Base-by-base conservation (phyloP, 2,329 filamentous ascomycete species). In the Exophiala oligosperma region DNA sequence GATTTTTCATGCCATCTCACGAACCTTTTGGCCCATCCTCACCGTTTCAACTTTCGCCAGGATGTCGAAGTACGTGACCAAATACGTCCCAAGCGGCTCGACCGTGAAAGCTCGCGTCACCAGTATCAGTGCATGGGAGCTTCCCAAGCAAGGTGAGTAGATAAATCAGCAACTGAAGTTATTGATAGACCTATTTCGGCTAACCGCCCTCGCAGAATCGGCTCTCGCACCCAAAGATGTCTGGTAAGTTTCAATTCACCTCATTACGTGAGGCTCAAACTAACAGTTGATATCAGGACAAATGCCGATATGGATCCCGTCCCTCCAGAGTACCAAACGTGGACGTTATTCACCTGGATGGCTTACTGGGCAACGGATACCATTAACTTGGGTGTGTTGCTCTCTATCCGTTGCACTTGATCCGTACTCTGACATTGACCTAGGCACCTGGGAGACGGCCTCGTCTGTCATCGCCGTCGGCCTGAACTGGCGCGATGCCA, bases 391-490 rank as follows among this genome's bases (percentile, higher is more conserved):
- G 17, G 17, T 17, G 17, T 17, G 17, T 17, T 17, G 17, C 17
- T 17, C 17, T 17, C 17, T 17, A 17, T 17, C 17, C 17, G 17
- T 17, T 17, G 17, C 17, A 17, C 17, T 17, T 17, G 17, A 17
- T 17, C 17, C 17, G 17, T 17, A 17, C 17, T 17, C 17, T 17
- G 17, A 17, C 17, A 17, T 17, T 17, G 17, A 17, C 17, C 17
- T 17, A 51, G 69, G 69, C 32, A 82, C 79, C 40, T 84, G 81
- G 81, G 78, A 84, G 64, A 81, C 78, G 7, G 79, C 77, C 2
- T 75, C 73, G 35, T 76, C 76, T 48, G 78, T 81, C 57, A 70
- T 81, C 9, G 73, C 77, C 9, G 74, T 81, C 24, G 82, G 83
- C 2, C 72, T 85, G n/a, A 79, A 76, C 48, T 85, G 81, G 68